Base-by-base conservation (phyloP, 345 rosid species). In the Euphorbia tirucalli region DNA sequence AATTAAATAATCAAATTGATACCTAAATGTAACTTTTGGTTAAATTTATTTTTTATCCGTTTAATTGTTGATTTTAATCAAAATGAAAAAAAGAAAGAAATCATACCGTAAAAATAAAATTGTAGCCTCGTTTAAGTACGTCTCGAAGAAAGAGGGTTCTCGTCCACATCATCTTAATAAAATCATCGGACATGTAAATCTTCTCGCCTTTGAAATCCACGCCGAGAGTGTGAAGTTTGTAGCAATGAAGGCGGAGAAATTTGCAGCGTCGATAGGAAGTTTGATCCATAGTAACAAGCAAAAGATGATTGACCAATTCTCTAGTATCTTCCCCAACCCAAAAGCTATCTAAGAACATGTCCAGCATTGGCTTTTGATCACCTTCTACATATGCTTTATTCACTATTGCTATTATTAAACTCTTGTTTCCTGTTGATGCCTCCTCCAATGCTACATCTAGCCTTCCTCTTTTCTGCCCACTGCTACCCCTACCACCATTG, bases 81-180 rank as follows among this genome's bases (percentile, higher is more conserved):
- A 50, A 50, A 16, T 50, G 2, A 50, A 22, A 8, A 7, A 6
- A 22, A 9, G 4, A 16, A 1, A 9, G 65, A 19, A 32, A 41
- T 48, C 82, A 27, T 81, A 85, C 98, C 89, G 98, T 86, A 79
- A 93, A 91, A 48, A 91, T 61, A 75, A 93, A 80, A 70, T 70
- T 81, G 66, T 88, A 88, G 27, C 98, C 98, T 35, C 81, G 85
- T 18, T 56, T 71, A 32, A 93, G 93, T 3, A 93, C 90, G 5
- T 87, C 83, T 3, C 80, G 65, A 44, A 93, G 88, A 11, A 93
- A 83, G 7, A 55, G 69, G 22, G 96, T 91, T 49, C 98, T 82
- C 1, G 83, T 75, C 97, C 98, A 91, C 97, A 89, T 91, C 98
- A 93, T 88, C 81, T 80, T 83, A 37, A 89, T 77, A 67, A 89